Evolutionary conservation across 2,329 filamentous ascomycete genomes (phyloP).

Genomic region (Arthrobotrys sphaeroides): DNA sequence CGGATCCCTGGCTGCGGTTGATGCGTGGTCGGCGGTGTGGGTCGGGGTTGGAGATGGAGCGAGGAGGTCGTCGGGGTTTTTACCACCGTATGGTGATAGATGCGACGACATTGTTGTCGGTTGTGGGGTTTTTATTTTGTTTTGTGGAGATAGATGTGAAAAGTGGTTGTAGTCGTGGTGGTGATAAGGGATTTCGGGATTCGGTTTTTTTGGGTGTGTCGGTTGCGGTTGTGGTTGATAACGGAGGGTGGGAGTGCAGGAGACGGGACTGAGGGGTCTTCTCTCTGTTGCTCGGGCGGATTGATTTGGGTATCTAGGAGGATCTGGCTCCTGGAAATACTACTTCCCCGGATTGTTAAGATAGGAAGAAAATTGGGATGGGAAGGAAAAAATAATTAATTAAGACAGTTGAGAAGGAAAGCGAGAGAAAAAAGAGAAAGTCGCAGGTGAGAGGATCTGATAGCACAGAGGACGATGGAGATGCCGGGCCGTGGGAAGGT

Average conservation of each 20-base stretch:
- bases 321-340: too few relatives aligned
- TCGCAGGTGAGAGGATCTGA: conserved; percentile 40
- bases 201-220: not conserved
- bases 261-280: not conserved
- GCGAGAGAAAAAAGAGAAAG: conserved; percentile 17
- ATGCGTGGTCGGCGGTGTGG: conserved; percentile 37
- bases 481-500: conserved; percentile 31
- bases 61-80: conserved; percentile 49
- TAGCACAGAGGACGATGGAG: conserved; percentile 27
- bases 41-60: conserved; percentile 52
- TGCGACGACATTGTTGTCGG: conserved; percentile 39
- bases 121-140: too few relatives aligned
- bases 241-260: not conserved
- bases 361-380: too few relatives aligned
- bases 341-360: not conserved
- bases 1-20: conserved; percentile 22
- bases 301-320: not conserved
- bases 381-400: conserved; percentile 8
- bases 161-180: not conserved
- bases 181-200: not conserved
- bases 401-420: not conserved
- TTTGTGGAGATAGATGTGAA: not conserved
- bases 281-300: not conserved
- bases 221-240: conserved; percentile 9
- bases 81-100: conserved; percentile 49